Evolutionary conservation across 768 basidiomycete genomes (phyloP).

Genomic region (Erythrobasidium yunnanense): DNA sequence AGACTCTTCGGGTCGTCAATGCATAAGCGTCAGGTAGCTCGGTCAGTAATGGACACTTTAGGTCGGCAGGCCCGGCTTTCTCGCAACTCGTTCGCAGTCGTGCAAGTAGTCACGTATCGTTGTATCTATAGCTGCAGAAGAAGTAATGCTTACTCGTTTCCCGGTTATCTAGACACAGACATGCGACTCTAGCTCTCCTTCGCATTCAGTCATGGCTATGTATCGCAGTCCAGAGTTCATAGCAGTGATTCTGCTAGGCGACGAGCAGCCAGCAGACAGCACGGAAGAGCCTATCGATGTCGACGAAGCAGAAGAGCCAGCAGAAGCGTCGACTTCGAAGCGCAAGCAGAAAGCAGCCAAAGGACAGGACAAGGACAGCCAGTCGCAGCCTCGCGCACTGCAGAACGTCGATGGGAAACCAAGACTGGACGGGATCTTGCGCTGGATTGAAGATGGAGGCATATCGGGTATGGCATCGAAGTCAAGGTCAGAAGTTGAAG

Average conservation of each 20-base stretch:
- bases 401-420: conserved; percentile 20
- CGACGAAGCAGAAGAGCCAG: not conserved
- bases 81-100: too few relatives aligned
- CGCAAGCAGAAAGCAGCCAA: not conserved
- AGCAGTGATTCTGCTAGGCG: conserved; percentile 7
- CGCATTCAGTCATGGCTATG: not conserved
- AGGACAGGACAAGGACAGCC: too few relatives aligned
- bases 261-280: not conserved
- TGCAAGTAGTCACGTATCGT: too few relatives aligned
- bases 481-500: too few relatives aligned
- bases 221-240: conserved; percentile 22
- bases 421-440: not conserved
- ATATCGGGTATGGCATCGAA: conserved; percentile 5
- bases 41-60: too few relatives aligned
- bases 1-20: not conserved
- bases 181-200: too few relatives aligned
- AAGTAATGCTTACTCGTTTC: too few relatives aligned
- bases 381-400: not conserved
- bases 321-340: not conserved
- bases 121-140: too few relatives aligned
- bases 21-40: too few relatives aligned
- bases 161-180: too few relatives aligned
- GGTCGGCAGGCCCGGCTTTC: too few relatives aligned
- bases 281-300: not conserved
- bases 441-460: conserved; percentile 21